A percentile compares a stretch with the other conserved stretches of the same genome.
Evolutionary conservation across 352 stramenopile species (phyloP).

Genomic region (Globisporangium cystogenes): DNA sequence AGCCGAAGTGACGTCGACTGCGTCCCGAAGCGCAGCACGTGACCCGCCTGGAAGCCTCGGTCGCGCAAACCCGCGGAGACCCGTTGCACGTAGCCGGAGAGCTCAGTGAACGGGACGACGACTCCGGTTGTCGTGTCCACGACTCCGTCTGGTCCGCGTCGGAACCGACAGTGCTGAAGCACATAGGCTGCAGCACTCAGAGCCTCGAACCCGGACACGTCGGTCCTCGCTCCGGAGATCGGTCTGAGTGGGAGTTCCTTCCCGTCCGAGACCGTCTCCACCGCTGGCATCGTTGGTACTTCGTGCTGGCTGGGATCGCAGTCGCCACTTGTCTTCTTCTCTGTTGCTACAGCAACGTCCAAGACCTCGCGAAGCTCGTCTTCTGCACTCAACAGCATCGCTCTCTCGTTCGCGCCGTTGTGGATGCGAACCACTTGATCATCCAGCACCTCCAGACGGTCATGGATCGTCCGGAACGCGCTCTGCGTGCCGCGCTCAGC

Average conservation of each 20-base stretch:
- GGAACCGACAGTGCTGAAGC: slow-evolving; percentile 11
- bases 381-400: background rate
- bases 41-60: slow-evolving; percentile 1
- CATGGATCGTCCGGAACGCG: background rate
- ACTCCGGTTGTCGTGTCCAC: slow-evolving; percentile 2
- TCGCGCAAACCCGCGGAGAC: background rate
- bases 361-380: too few relatives aligned
- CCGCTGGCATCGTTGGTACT: too few relatives aligned
- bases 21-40: slow-evolving; percentile 1
- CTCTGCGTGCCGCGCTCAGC: background rate
- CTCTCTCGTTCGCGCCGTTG: background rate
- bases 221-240: slow-evolving; percentile 1
- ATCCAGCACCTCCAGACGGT: background rate
- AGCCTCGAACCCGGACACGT: slow-evolving; percentile 3
- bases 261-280: too few relatives aligned
- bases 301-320: too few relatives aligned
- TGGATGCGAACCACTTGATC: background rate
- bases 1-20: background rate
- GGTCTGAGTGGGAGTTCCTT: background rate
- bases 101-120: background rate
- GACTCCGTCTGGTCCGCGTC: slow-evolving; percentile 2
- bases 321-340: background rate
- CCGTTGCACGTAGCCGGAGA: slow-evolving; percentile 1
- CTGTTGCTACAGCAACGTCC: background rate
- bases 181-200: slow-evolving; percentile 9